These are phyloP conservation scores for Carallia pectinifolia DNA, from an alignment of 345 rosid genomes.

Conservation along the genomic window DNA sequence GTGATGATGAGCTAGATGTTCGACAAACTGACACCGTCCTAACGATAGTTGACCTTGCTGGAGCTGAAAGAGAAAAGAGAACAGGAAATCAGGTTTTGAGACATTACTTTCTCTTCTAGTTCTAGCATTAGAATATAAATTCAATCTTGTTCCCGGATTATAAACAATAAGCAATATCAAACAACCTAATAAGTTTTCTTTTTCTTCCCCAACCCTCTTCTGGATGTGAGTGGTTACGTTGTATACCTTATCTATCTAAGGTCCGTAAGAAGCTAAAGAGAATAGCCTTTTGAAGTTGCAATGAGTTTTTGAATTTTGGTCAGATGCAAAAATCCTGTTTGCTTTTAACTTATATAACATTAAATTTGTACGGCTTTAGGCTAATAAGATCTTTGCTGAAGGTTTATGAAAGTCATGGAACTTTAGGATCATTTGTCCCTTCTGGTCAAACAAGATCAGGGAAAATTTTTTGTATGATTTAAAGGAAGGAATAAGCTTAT, in stretches of 20 bases:
- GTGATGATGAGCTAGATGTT: slow-evolving; percentile 28
- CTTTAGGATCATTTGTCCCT: not conserved
- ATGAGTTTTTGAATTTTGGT: not conserved
- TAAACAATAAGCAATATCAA: not conserved
- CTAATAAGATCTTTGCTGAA: not conserved
- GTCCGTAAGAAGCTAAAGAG: not conserved
- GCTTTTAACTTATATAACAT: not conserved
- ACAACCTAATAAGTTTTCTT: too few species aligned
- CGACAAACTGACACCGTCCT: slow-evolving; percentile 46
- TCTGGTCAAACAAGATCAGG: too few species aligned
- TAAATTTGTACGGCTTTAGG: not conserved
- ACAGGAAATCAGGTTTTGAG: slow-evolving; percentile 82
- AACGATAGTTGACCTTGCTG: slow-evolving; percentile 89
- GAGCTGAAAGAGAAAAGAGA: slow-evolving; percentile 91
- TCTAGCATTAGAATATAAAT: not conserved
- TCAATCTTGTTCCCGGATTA: not conserved
- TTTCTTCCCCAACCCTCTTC: not conserved
- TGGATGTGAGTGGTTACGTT: not conserved
- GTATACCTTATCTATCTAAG: not conserved
- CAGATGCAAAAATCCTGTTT: not conserved
- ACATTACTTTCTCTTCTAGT: not conserved
- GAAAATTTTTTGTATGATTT: too few species aligned
- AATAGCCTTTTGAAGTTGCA: not conserved
- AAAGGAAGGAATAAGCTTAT: too few species aligned
- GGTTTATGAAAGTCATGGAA: not conserved